phyloP scores from a whole-genome alignment of 805 yeast genomes.

The Candida awuae region DNA sequence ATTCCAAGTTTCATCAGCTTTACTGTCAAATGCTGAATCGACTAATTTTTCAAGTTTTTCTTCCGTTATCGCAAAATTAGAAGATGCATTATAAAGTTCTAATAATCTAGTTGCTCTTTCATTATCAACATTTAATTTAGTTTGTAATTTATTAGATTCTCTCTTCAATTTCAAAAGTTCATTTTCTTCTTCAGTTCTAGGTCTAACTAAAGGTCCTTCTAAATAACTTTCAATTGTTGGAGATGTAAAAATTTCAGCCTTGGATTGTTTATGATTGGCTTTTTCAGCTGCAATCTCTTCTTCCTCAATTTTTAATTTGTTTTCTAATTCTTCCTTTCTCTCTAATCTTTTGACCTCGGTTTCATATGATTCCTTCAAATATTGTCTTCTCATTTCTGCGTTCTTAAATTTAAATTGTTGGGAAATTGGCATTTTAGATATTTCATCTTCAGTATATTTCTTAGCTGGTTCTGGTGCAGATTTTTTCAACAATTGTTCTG shows the following conservation, averaged over 20 bases:
- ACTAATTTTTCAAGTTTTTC: constrained; percentile 52
- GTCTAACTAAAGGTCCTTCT: constrained; percentile 62
- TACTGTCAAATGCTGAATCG: constrained; percentile 42
- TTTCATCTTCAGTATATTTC: constrained; percentile 25
- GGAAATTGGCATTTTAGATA: constrained; percentile 29
- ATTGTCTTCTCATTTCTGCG: constrained; percentile 65
- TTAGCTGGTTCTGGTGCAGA: constrained; percentile 43
- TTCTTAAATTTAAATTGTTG: constrained; percentile 42
- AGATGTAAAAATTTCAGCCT: constrained; percentile 57
- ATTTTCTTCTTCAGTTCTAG: constrained; percentile 63
- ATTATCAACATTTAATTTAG: constrained; percentile 45
- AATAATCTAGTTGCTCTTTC: constrained; percentile 49
- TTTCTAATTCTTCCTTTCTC: constrained; percentile 22
- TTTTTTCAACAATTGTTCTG: constrained; percentile 47
- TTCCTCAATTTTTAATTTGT: constrained; percentile 19
- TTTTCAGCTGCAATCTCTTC: constrained; percentile 24
- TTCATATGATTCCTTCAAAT: constrained; percentile 51
- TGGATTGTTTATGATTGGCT: constrained; percentile 32
- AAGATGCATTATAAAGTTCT: constrained; percentile 64
- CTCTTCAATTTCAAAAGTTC: constrained; percentile 51
- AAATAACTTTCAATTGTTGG: constrained; percentile 71
- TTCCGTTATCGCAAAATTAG: constrained; percentile 65
- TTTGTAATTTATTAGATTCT: constrained; percentile 53
- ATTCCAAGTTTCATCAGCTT: constrained; percentile 25
- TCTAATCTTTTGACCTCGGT: constrained; percentile 32